phyloP scores from a whole-genome alignment of 306 rosid species.

The Cyamopsis tetragonoloba region DNA sequence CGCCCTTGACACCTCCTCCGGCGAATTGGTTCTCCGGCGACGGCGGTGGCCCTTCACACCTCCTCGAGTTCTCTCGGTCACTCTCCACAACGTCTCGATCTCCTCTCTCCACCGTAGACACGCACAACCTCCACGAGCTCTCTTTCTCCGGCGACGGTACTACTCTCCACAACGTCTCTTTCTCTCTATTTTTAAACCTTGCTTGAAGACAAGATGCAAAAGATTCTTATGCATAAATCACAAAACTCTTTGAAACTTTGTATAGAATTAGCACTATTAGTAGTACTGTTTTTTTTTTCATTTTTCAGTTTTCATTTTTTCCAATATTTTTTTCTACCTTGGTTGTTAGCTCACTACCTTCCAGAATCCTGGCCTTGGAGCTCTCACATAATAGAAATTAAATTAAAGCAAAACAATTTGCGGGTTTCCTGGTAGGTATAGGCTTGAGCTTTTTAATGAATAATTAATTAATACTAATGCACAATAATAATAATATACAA shows the following conservation, averaged over 20 bases:
- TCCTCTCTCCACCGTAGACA: no score
- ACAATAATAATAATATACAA: neutral
- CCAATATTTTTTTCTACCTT: constrained; percentile 24
- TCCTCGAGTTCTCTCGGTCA: no score
- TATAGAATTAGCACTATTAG: no score
- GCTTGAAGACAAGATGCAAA: constrained; percentile 22
- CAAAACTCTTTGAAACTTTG: constrained; percentile 8
- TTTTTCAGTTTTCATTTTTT: no score
- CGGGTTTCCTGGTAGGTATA: constrained; percentile 27
- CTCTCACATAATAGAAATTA: constrained; percentile 20
- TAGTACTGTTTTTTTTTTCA: constrained; percentile 12
- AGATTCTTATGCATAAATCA: constrained; percentile 27
- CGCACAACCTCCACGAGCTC: no score
- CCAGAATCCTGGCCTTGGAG: constrained; percentile 39
- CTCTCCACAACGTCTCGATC: no score
- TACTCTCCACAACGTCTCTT: no score
- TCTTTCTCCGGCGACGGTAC: no score
- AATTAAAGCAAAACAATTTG: constrained; percentile 6
- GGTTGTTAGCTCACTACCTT: constrained; percentile 24
- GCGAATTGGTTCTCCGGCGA: no score
- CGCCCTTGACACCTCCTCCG: no score
- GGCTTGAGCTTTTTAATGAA: neutral
- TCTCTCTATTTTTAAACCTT: neutral
- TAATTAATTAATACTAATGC: neutral
- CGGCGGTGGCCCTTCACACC: no score